Evolutionary conservation across 352 stramenopile species (phyloP), one percentile per base, ranked within the genome.

Genomic region (Pythium sukuiense): DNA sequence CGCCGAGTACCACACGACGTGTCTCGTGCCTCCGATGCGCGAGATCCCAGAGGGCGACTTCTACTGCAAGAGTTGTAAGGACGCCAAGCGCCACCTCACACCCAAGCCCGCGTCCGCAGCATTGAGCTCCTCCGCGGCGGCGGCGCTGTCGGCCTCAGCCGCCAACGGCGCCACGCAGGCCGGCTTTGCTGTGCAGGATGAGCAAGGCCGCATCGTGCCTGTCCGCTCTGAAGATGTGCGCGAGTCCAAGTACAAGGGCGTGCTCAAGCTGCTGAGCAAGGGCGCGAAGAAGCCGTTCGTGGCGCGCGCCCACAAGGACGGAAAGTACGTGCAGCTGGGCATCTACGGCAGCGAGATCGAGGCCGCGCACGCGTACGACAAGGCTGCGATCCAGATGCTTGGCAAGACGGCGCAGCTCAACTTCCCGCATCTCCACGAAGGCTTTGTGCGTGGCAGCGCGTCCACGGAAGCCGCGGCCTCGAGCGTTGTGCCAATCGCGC

Each of bases 1-100:
- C 58, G 85, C 74, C n/a, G 87, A 95, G 76, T 95, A 93, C 71
- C 87, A 95, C 76, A 93, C 67, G 13, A 92, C 92, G 64, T 95
- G 87, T 72, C 81, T 95, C 16, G 76, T 85, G 54, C 87, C 87
- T 8, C 85, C 87, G 49, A 73, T 95, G 5, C 63, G 63, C 0
- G 79, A 90, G 67, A 90, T 95, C 69, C 87, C 87, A 7, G 71
- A 79, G 3, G 85, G 83, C 39, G 85, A 95, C 57, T 95, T 95
- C 55, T 95, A 90, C 73, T 95, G 85, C 65, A 88, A 83, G 54
- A 85, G 82, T 59, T 74, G 68, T 41, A 88, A 85, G 56, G 61
- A 69, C 46, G 56, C 52, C 67, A 76, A 30, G 70, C 70, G 48
- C 59, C 70, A 46, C 50, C 55, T 66, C 30, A 61, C 70, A 57